Percentiles rank a stretch among this genome's conserved stretches.
Evolutionary conservation across 1,284 basidiomycete species (phyloP).

Genomic region (Cryptococcus maquisensis): DNA sequence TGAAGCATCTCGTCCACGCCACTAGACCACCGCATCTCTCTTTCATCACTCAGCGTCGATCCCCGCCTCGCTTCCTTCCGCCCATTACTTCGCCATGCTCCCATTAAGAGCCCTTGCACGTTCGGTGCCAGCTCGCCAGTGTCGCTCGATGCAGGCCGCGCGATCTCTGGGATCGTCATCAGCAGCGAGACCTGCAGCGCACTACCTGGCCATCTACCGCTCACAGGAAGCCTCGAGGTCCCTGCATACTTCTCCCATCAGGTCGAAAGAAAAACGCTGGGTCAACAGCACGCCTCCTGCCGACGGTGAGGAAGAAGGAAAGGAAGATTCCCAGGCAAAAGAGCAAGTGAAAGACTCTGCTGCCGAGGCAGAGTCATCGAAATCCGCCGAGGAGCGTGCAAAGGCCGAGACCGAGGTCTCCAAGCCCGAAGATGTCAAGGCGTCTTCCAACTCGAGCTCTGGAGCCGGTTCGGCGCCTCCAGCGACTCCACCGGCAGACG

Average conservation of each 20-base stretch:
- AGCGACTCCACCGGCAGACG: conserved; percentile 10
- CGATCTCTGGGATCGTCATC: conserved; percentile 4
- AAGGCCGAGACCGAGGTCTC: conserved; percentile 17
- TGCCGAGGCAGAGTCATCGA: conserved; percentile 24
- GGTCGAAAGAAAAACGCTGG: conserved; percentile 42
- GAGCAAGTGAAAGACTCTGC: conserved; percentile 9
- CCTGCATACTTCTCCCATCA: conserved; percentile 24
- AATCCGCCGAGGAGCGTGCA: conserved; percentile 22
- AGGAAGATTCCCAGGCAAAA: conserved; percentile 12
- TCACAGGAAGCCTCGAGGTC: background rate
- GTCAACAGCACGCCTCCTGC: conserved; percentile 31
- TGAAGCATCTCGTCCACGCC: background rate
- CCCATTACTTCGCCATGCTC: conserved; percentile 16
- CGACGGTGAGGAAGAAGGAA: conserved; percentile 18
- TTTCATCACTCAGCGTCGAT: background rate
- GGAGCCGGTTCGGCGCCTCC: conserved; percentile 6
- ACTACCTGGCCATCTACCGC: conserved; percentile 6
- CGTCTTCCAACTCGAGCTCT: conserved; percentile 6
- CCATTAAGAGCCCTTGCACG: conserved; percentile 25
- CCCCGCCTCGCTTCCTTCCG: background rate
- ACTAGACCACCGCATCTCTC: too few relatives aligned
- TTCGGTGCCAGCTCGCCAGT: conserved; percentile 11
- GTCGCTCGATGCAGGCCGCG: conserved; percentile 16
- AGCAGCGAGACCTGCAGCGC: conserved; percentile 6
- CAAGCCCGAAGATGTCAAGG: conserved; percentile 4